These are phyloP conservation scores for Metschnikowia noctiluminum DNA, from an alignment of 805 yeast genomes.

Conservation along the genomic window DNA sequence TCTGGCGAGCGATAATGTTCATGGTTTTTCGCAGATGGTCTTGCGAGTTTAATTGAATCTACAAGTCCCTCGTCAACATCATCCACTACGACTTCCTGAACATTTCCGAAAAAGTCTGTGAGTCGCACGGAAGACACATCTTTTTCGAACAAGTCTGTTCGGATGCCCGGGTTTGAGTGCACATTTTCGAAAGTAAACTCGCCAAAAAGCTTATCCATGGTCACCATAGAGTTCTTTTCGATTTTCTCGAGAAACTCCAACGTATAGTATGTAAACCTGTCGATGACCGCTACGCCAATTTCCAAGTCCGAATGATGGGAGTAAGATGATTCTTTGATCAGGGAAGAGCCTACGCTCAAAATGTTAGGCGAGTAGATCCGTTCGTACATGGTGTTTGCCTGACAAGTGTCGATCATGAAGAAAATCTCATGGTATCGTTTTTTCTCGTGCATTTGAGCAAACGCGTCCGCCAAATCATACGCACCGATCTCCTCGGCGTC, in stretches of 20 bases:
- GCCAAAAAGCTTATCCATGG: conserved; percentile 81
- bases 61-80: conserved; percentile 49
- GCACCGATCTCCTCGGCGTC: conserved; percentile 97
- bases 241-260: conserved; percentile 83
- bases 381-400: conserved; percentile 97
- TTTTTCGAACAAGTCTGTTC: conserved; percentile 72
- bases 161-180: conserved; percentile 91
- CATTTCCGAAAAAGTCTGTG: conserved; percentile 93
- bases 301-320: conserved; percentile 95
- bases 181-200: conserved; percentile 81
- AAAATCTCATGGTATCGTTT: conserved; percentile 91
- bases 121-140: conserved; percentile 65
- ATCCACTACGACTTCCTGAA: conserved; percentile 71
- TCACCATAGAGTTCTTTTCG: conserved; percentile 66
- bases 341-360: conserved; percentile 88
- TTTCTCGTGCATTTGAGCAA: conserved; percentile 95
- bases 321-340: conserved; percentile 82
- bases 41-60: conserved; percentile 15
- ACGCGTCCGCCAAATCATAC: conserved; percentile 94
- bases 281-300: conserved; percentile 96
- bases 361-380: conserved; percentile 89
- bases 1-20: background rate
- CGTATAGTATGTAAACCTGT: conserved; percentile 89
- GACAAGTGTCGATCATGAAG: conserved; percentile 98
- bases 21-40: background rate